These are phyloP conservation scores for Phytophthora gonapodyides DNA, from an alignment of 352 stramenopile genomes.

Conservation along the genomic window DNA sequence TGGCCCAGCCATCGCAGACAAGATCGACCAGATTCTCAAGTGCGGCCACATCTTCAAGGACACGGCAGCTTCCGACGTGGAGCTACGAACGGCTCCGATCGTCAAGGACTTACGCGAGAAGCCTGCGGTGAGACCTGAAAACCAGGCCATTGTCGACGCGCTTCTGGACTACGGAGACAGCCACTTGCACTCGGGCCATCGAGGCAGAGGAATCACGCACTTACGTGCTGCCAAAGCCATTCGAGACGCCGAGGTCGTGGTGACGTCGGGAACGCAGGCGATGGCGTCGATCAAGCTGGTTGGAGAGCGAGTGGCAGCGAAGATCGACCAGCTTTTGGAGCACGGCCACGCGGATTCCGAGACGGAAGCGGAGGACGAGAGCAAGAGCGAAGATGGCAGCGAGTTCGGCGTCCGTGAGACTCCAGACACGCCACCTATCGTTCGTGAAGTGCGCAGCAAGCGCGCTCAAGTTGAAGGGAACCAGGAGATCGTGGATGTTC, in stretches of 20 bases:
- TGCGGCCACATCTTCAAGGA: conserved; percentile 57
- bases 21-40: conserved; percentile 71
- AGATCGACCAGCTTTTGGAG: conserved; percentile 63
- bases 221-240: conserved; percentile 56
- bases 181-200: conserved; percentile 49
- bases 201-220: conserved; percentile 61
- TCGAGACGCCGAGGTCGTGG: conserved; percentile 46
- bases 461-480: conserved; percentile 39
- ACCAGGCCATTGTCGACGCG: conserved; percentile 59
- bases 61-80: not conserved
- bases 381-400: not conserved
- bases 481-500: conserved; percentile 50
- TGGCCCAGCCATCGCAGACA: conserved; percentile 53
- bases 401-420: too few species aligned
- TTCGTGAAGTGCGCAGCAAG: too few species aligned
- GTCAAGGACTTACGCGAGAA: conserved; percentile 52
- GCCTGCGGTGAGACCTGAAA: conserved; percentile 52
- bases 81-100: conserved; percentile 27
- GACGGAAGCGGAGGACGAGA: conserved; percentile 51
- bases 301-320: conserved; percentile 51
- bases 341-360: conserved; percentile 51
- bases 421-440: too few species aligned
- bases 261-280: conserved; percentile 47
- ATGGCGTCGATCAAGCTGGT: conserved; percentile 46
- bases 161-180: conserved; percentile 62